Evolutionary conservation across 164 flowering plant species (phyloP), one percentile per base, ranked within the genome.

Genomic region (Magnolia sinica): DNA sequence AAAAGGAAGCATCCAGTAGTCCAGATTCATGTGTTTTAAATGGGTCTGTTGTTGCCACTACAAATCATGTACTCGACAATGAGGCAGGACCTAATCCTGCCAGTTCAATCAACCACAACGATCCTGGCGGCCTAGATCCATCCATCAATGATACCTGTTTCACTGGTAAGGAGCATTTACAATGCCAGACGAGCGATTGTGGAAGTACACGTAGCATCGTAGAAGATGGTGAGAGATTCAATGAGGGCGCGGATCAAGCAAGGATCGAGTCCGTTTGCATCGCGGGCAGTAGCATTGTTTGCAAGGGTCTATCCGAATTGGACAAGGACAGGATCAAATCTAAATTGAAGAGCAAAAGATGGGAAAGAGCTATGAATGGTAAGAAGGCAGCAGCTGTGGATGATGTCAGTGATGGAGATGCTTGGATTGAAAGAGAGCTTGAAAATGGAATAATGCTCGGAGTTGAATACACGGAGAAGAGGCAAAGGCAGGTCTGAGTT

Each of bases 401-500:
- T 50, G 76, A 70, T 50, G 83, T 78, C 50, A 45, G 27, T 5
- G 82, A 76, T 59, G 76, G 73, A 67, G 88, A 87, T 72, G 81
- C 83, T 50, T 86, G 86, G 87, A 88, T 86, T 71, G 87, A 80
- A 71, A 84, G 82, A 69, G 89, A 88, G 81, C 85, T 89, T 37
- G 90, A 88, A 82, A 82, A 75, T 45, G 89, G 88, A 67, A 79
- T 84, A 63, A 84, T 80, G 75, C 31, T 79, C 73, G 83, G 74
- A 65, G 78, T 68, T 65, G 70, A 85, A 20, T 59, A 72, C 73
- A 73, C 50, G 4, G 79, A 64, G 64, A 85, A 81, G 79, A 85
- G 70, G 70, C 81, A 69, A 49, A 86, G 79, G 70, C 70, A 8
- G 71, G 64, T 45, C 14, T 81, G 69, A 55, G 20, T 27, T 68